Evolutionary conservation across 306 rosid species (phyloP).

Genomic region (Cucurbita ficifolia): DNA sequence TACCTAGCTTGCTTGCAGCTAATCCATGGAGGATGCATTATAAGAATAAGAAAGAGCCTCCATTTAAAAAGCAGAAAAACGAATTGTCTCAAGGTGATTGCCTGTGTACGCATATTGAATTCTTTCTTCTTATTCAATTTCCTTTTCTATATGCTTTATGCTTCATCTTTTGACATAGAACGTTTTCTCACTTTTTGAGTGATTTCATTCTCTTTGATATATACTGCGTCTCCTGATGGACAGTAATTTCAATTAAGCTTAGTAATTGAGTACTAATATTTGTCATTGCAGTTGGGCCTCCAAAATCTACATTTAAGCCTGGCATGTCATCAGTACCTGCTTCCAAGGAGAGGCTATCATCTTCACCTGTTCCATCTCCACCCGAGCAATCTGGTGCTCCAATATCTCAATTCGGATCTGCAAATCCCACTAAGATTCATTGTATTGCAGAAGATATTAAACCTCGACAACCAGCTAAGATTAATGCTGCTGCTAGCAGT

Average conservation of each 20-base stretch:
- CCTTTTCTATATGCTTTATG: background rate
- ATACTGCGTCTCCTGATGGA: background rate
- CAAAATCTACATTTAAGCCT: constrained; percentile 41
- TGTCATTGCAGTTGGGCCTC: constrained; percentile 33
- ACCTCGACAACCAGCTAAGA: constrained; percentile 41
- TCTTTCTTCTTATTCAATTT: background rate
- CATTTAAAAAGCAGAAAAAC: constrained; percentile 57
- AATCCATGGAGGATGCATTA: constrained; percentile 46
- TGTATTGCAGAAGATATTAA: constrained; percentile 30
- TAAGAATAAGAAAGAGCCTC: constrained; percentile 63
- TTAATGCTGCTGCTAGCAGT: constrained; percentile 27
- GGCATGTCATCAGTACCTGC: constrained; percentile 38
- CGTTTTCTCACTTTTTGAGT: background rate
- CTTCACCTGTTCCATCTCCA: constrained; percentile 62
- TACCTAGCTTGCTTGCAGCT: constrained; percentile 37
- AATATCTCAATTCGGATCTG: constrained; percentile 47
- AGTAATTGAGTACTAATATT: background rate
- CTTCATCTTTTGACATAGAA: background rate
- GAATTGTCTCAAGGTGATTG: constrained; percentile 66
- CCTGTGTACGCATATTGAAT: constrained; percentile 5
- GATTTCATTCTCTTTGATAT: background rate
- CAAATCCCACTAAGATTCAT: constrained; percentile 36
- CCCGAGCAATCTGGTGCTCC: constrained; percentile 49
- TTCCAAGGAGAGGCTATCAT: constrained; percentile 46
- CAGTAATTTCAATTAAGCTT: background rate